These are phyloP conservation scores for Collybia sp. DNA, from an alignment of 768 basidiomycete species.

Conservation along the genomic window DNA sequence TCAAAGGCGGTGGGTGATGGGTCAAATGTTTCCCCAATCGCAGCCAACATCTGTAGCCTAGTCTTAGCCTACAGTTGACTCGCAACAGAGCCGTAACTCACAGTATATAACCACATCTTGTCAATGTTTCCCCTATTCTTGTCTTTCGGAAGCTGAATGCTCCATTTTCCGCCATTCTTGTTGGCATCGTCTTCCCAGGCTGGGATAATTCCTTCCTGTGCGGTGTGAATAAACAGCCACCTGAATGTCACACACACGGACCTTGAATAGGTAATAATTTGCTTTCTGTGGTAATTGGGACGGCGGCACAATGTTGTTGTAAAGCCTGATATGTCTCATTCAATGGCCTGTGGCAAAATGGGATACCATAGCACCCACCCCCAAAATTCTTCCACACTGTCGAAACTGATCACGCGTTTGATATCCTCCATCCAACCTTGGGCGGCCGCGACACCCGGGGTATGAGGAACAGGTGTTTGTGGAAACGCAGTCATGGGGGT, in stretches of 20 bases:
- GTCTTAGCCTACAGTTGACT: background rate
- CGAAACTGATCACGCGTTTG: slow-evolving; percentile 92
- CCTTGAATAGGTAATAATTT: slow-evolving; percentile 99
- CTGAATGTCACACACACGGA: slow-evolving; percentile 22
- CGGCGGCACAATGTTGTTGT: slow-evolving; percentile 97
- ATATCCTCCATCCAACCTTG: slow-evolving; percentile 99
- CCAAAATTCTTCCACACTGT: slow-evolving; percentile 99
- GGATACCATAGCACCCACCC: slow-evolving; percentile 51
- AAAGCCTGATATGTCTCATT: slow-evolving; percentile 49
- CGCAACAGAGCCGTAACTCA: slow-evolving; percentile 25
- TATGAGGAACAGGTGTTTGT: slow-evolving; percentile 68
- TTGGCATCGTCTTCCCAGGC: slow-evolving; percentile 98
- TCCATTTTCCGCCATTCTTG: slow-evolving; percentile 98
- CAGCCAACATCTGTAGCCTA: slow-evolving; percentile 86
- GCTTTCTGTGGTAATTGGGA: slow-evolving; percentile 91
- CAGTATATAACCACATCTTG: slow-evolving; percentile 98
- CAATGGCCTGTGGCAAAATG: slow-evolving; percentile 8
- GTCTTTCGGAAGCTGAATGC: slow-evolving; percentile 93
- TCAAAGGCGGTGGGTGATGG: slow-evolving; percentile 61
- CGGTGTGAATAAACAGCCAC: slow-evolving; percentile 1
- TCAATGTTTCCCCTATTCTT: slow-evolving; percentile 85
- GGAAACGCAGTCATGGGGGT: slow-evolving; percentile 77
- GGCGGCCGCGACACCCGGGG: slow-evolving; percentile 68
- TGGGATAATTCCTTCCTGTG: slow-evolving; percentile 89
- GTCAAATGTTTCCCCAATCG: slow-evolving; percentile 98